Evolutionary conservation across 2,329 filamentous ascomycete genomes (phyloP).

Genomic region (Canariomyces notabilis): DNA sequence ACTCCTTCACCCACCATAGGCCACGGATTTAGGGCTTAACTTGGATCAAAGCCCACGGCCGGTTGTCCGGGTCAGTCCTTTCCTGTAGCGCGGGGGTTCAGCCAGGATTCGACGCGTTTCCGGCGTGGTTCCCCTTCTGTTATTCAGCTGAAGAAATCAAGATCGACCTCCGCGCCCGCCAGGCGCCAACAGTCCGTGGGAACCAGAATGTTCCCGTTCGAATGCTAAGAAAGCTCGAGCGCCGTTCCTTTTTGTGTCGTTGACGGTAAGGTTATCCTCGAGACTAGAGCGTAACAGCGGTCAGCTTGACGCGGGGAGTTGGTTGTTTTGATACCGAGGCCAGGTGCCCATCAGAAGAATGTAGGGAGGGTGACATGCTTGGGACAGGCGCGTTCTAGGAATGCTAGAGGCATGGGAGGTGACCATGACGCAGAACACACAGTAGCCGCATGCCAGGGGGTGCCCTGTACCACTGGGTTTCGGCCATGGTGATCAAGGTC

Average conservation of each 20-base stretch:
- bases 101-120: too few species aligned
- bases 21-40: constrained; percentile 6
- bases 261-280: neutral
- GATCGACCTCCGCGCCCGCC: neutral
- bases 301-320: constrained; percentile 6
- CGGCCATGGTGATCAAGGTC: constrained; percentile 13
- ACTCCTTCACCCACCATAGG: constrained; percentile 35
- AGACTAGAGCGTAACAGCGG: neutral
- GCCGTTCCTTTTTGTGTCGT: neutral
- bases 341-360: constrained; percentile 19
- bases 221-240: neutral
- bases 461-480: constrained; percentile 22
- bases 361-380: constrained; percentile 19
- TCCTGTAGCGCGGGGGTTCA: too few species aligned
- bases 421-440: constrained; percentile 17
- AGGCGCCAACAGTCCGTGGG: neutral
- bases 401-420: constrained; percentile 19
- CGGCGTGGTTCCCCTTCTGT: too few species aligned
- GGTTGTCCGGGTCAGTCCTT: neutral
- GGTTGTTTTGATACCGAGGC: constrained; percentile 18
- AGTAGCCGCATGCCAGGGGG: constrained; percentile 27
- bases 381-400: constrained; percentile 17
- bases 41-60: constrained; percentile 9
- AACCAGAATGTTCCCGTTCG: neutral
- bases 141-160: neutral